These are phyloP conservation scores for Didymosphaeria variabile DNA, from an alignment of 2,329 filamentous ascomycete genomes.

Conservation along the genomic window DNA sequence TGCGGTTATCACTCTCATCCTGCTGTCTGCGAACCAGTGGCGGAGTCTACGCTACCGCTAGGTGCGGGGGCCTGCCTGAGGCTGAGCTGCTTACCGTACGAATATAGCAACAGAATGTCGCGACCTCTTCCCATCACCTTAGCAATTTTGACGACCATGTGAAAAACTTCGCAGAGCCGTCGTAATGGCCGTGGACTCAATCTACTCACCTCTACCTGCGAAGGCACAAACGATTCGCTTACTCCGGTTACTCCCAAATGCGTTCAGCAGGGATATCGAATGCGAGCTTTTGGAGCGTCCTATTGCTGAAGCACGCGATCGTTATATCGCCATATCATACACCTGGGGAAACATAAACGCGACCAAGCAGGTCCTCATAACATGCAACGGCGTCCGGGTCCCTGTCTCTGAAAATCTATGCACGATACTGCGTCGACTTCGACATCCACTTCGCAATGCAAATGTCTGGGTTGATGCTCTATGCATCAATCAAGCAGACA, in stretches of 20 bases:
- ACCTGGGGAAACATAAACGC: slow-evolving; percentile 21
- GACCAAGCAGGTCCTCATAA: slow-evolving; percentile 19
- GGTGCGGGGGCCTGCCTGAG: background rate
- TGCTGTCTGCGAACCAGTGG: background rate
- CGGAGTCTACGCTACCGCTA: background rate
- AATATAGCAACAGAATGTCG: background rate
- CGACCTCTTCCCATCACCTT: background rate
- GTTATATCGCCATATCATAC: slow-evolving; percentile 26
- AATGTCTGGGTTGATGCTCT: slow-evolving; percentile 24
- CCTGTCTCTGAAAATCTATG: slow-evolving; percentile 25
- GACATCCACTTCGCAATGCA: slow-evolving; percentile 10
- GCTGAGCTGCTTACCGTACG: background rate
- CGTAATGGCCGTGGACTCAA: background rate
- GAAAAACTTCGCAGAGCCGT: background rate
- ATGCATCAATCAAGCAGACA: slow-evolving; percentile 24
- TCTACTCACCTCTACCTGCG: background rate
- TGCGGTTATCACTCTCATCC: background rate
- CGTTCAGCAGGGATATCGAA: slow-evolving; percentile 18
- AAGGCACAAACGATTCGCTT: slow-evolving; percentile 14
- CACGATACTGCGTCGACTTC: slow-evolving; percentile 24
- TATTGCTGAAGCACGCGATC: slow-evolving; percentile 17
- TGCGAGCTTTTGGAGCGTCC: slow-evolving; percentile 17
- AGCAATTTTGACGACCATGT: background rate
- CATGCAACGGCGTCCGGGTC: slow-evolving; percentile 19
- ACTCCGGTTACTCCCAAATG: background rate